These are phyloP conservation scores for Cercospora berteroae DNA, from an alignment of 2,329 filamentous ascomycete genomes.

Conservation along the genomic window DNA sequence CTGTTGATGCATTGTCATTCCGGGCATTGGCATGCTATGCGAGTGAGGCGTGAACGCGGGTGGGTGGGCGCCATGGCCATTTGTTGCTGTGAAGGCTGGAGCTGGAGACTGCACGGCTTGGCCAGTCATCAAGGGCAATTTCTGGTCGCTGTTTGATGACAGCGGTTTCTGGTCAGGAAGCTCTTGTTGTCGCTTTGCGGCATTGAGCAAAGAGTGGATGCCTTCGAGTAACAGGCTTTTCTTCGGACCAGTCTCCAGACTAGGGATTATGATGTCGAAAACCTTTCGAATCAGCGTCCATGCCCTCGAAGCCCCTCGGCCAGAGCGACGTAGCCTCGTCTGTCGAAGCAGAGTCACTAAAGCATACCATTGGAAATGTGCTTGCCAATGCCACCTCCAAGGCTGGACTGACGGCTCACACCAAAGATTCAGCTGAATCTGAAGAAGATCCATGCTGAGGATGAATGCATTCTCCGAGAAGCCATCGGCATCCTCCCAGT, in stretches of 20 bases:
- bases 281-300: slow-evolving; percentile 28
- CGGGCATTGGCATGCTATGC: not conserved
- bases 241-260: slow-evolving; percentile 20
- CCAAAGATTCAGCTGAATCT: slow-evolving; percentile 31
- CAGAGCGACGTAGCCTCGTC: slow-evolving; percentile 25
- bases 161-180: slow-evolving; percentile 7
- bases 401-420: slow-evolving; percentile 29
- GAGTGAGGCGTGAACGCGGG: not conserved
- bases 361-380: slow-evolving; percentile 33
- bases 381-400: slow-evolving; percentile 33
- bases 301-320: slow-evolving; percentile 20
- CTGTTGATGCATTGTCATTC: slow-evolving; percentile 14
- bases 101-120: slow-evolving; percentile 7
- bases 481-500: slow-evolving; percentile 24
- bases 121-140: not conserved
- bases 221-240: slow-evolving; percentile 26
- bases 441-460: slow-evolving; percentile 28
- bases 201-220: slow-evolving; percentile 25
- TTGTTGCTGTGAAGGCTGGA: not conserved
- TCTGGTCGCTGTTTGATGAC: slow-evolving; percentile 9
- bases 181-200: slow-evolving; percentile 25
- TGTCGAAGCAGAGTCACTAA: slow-evolving; percentile 29
- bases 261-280: slow-evolving; percentile 30
- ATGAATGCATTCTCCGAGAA: slow-evolving; percentile 30
- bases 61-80: not conserved